Percentiles rank a stretch among this genome's conserved stretches.
These are phyloP conservation scores for Nakaseomyces nivariensis DNA, from an alignment of 1,139 yeast species.

Conservation along the genomic window DNA sequence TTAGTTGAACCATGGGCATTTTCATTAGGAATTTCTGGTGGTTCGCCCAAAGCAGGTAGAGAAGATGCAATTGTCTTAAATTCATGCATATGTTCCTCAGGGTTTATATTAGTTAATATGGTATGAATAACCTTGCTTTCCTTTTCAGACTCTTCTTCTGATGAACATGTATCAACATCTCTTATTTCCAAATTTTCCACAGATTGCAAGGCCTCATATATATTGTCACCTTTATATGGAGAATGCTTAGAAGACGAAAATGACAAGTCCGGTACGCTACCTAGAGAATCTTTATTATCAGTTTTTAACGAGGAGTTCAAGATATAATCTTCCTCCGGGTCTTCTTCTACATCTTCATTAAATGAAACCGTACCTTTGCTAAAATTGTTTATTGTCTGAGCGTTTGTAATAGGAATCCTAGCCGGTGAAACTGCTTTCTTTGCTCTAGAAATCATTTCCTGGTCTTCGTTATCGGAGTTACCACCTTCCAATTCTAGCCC, in stretches of 20 bases:
- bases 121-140: no score
- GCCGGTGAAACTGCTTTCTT: constrained; percentile 13
- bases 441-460: background rate
- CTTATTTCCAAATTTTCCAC: background rate
- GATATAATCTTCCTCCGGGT: background rate
- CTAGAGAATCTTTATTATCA: background rate
- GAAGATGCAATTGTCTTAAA: no score
- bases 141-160: background rate
- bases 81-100: background rate
- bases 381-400: constrained; percentile 18
- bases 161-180: background rate
- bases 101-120: no score
- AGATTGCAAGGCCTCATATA: background rate
- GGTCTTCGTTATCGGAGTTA: constrained; percentile 11
- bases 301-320: background rate
- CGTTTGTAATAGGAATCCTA: constrained; percentile 22
- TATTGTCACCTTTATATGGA: background rate
- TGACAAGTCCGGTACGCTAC: background rate
- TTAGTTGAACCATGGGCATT: no score
- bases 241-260: background rate
- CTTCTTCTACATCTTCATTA: background rate
- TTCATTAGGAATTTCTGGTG: no score
- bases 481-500: constrained; percentile 1
- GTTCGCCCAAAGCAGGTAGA: no score
- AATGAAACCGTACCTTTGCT: background rate